phyloP scores from a whole-genome alignment of 2,329 filamentous ascomycete genomes.

The Penicillium sp. region DNA sequence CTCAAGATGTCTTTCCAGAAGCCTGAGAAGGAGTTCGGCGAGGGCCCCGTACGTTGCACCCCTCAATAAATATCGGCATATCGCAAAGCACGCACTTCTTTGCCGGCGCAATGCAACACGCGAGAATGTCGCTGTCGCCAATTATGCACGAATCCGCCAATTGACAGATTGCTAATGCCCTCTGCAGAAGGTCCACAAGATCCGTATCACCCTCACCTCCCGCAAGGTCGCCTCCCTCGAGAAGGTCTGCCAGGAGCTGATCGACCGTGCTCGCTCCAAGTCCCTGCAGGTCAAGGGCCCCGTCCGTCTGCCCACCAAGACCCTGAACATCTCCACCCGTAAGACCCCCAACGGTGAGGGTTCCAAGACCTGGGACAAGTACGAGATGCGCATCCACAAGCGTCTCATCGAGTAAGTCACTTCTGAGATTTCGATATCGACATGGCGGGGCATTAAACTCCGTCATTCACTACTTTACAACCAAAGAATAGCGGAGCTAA shows the following conservation, averaged over 20 bases:
- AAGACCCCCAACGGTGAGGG: conserved; percentile 99
- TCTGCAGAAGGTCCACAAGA: conserved; percentile 86
- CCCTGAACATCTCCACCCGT: conserved; percentile 92
- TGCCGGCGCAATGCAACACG: not conserved
- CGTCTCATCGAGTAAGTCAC: conserved; percentile 82
- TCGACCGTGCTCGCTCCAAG: conserved; percentile 98
- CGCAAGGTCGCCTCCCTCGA: conserved; percentile 95
- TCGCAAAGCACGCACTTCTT: not conserved
- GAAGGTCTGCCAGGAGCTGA: conserved; percentile 97
- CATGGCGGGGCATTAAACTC: not conserved
- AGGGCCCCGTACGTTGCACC: conserved; percentile 70
- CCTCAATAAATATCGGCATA: conserved; percentile 6
- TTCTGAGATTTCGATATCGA: not conserved
- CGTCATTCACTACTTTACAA: not conserved
- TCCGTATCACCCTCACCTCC: conserved; percentile 95
- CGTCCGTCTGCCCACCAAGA: conserved; percentile 97
- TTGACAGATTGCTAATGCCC: conserved; percentile 20
- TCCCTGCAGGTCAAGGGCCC: conserved; percentile 97
- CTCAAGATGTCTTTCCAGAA: conserved; percentile 91
- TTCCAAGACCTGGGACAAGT: conserved; percentile 99
- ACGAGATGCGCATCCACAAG: conserved; percentile 99
- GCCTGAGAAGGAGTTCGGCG: conserved; percentile 89
- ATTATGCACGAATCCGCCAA: not conserved
- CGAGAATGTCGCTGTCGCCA: conserved; percentile 16
- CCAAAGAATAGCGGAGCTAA: conserved; percentile 17